phyloP scores from a whole-genome alignment of 2,329 filamentous ascomycete genomes.

The Penicillium verrucosum region DNA sequence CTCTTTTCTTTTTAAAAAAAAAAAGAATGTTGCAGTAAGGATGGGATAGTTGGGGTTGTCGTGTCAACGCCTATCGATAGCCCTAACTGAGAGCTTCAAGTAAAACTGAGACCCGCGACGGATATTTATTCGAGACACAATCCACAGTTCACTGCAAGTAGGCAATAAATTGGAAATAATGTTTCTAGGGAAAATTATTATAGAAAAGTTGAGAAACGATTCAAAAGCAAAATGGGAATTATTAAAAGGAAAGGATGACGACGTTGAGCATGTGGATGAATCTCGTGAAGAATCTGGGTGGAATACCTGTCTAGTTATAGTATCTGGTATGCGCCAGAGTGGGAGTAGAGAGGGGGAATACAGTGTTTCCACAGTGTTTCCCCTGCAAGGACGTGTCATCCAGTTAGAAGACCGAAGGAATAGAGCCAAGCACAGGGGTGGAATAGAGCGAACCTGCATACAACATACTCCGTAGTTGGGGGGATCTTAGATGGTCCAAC shows the following conservation, averaged over 20 bases:
- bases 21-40: slow-evolving; percentile 33
- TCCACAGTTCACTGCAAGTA: slow-evolving; percentile 12
- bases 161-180: slow-evolving; percentile 16
- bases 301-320: slow-evolving; percentile 30
- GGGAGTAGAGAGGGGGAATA: slow-evolving; percentile 10
- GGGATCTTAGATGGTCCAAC: slow-evolving; percentile 24
- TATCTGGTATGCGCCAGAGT: slow-evolving; percentile 23
- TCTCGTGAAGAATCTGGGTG: slow-evolving; percentile 34
- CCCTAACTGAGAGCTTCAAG: slow-evolving; percentile 21
- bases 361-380: background rate
- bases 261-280: slow-evolving; percentile 32
- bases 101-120: slow-evolving; percentile 18
- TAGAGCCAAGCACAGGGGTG: slow-evolving; percentile 9
- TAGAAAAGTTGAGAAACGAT: background rate
- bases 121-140: slow-evolving; percentile 24
- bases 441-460: slow-evolving; percentile 17
- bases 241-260: slow-evolving; percentile 17
- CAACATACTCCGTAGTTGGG: slow-evolving; percentile 16
- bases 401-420: slow-evolving; percentile 14
- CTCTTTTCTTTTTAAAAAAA: slow-evolving; percentile 6
- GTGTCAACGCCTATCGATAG: slow-evolving; percentile 36
- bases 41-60: slow-evolving; percentile 39
- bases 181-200: slow-evolving; percentile 11
- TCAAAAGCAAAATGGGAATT: slow-evolving; percentile 11
- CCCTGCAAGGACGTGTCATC: slow-evolving; percentile 20